Evolutionary conservation across 2,329 filamentous ascomycete genomes (phyloP), one percentile per base, ranked within the genome.

Genomic region (Calonectria ilicicola): DNA sequence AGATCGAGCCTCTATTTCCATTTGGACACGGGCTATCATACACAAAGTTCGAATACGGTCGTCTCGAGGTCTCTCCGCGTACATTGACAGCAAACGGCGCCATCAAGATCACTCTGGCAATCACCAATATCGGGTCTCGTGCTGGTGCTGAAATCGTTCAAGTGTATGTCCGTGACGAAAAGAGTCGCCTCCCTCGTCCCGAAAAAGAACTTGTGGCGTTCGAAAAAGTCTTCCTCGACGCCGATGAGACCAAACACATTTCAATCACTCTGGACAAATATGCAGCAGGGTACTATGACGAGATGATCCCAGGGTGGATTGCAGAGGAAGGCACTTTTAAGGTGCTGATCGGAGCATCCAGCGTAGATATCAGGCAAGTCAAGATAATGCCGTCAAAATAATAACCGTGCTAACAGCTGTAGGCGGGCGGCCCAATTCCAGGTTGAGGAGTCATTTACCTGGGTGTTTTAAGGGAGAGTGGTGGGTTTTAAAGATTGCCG

Each of bases 11-110:
- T 0, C 86, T 93, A 0, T 95, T 94, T 83, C 87, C 92, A 32
- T 95, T 95, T 75, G 93, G 93, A 14, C 92, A 94, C 80, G 93
- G 93, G 1, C 87, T 95, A 9, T 93, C 92, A 0, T 95, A 95
- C 82, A 94, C 93, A 0, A 89, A 85, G 0, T 95, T 95, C 80
- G 86, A 88, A 58, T 93, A 94, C 78, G 90, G 91, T 17, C 84
- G 86, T 1, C 88, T 91, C 0, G 87, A 87, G 4, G 85, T 92
- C 66, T 87, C 84, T 76, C 78, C 81, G 2, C 81, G 82, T 65
- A 81, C 84, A 2, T 80, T 89, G 68, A 76, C 82, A 44, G 77
- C 86, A 49, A 76, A 85, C 69, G 83, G 77, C 62, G 83, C 79
- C 1, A 83, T 89, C 69, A 86, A 87, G 65, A 81, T 89, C 44